Conservation (phyloP, 2,329 filamentous ascomycete species). For the Lasiodiplodia hormozganensis region DNA sequence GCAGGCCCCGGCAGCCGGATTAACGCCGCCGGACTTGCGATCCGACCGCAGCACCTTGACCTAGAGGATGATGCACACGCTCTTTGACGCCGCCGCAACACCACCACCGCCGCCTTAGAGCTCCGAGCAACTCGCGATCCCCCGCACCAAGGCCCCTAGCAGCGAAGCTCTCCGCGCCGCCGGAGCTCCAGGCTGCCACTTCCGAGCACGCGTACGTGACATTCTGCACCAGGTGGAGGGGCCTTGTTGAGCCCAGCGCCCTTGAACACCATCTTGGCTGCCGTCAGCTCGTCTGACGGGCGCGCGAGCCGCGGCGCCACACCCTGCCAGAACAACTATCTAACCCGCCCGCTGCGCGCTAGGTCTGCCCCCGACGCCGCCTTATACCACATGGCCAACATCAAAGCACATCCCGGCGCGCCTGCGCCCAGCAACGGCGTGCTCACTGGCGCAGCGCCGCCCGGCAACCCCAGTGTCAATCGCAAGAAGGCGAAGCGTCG, state of each 20-base stretch:
- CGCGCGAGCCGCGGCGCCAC: not conserved
- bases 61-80: constrained; percentile 23
- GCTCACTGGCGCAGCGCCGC: constrained; percentile 42
- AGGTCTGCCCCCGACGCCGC: constrained; percentile 17
- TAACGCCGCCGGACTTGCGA: not conserved
- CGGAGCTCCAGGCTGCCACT: constrained; percentile 12
- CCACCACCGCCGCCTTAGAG: constrained; percentile 12
- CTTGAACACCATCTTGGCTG: constrained; percentile 17
- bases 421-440: constrained; percentile 50
- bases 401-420: constrained; percentile 37
- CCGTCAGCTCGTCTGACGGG: constrained; percentile 2
- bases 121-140: constrained; percentile 16
- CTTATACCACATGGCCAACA: constrained; percentile 43
- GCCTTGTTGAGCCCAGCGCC: constrained; percentile 24
- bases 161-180: constrained; percentile 11
- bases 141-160: not conserved
- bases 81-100: constrained; percentile 20
- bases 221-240: constrained; percentile 18
- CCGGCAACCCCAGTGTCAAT: constrained; percentile 67
- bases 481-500: constrained; percentile 95
- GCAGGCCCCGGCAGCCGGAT: not conserved
- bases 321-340: not conserved
- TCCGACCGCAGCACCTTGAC: constrained; percentile 15
- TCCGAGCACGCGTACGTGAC: constrained; percentile 22
- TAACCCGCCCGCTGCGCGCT: constrained; percentile 12